Conservation (phyloP, 257 asterid genomes). For the Capsicum pubescens region DNA sequence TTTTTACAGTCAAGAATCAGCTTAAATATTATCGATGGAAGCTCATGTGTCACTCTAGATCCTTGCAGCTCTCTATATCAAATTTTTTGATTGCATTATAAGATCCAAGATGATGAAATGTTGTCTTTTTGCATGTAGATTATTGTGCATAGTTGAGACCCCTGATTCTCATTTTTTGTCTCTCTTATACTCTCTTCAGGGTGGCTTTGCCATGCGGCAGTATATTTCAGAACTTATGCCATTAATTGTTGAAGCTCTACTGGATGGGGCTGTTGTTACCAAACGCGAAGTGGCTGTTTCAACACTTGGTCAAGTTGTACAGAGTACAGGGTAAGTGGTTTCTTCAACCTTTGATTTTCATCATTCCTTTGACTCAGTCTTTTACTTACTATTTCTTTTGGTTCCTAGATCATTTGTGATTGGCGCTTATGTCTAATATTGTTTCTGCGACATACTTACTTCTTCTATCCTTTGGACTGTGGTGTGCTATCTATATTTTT, state of each 20-base stretch:
- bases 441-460: not conserved
- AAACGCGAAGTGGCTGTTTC: constrained; percentile 99
- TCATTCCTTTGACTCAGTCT: constrained; percentile 24
- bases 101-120: not conserved
- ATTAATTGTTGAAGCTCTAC: constrained; percentile 85
- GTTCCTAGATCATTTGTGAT: not conserved
- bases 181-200: constrained; percentile 55
- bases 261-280: constrained; percentile 93
- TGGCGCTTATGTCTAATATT: constrained; percentile 27
- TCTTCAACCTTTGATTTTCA: constrained; percentile 31
- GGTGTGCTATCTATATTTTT: constrained; percentile 2
- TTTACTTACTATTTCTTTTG: not conserved
- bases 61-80: not conserved
- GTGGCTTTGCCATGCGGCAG: constrained; percentile 97
- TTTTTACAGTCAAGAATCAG: constrained; percentile 13
- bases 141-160: constrained; percentile 19
- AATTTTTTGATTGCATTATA: not conserved
- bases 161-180: constrained; percentile 27
- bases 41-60: not conserved
- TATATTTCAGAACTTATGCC: constrained; percentile 98
- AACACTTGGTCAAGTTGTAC: constrained; percentile 99
- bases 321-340: constrained; percentile 91
- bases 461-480: constrained; percentile 14
- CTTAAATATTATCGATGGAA: not conserved
- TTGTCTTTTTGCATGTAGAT: constrained; percentile 4